These are phyloP conservation scores for Penicillium macrosclerotiorum DNA, from an alignment of 495 filamentous ascomycete genomes.

Conservation along the genomic window DNA sequence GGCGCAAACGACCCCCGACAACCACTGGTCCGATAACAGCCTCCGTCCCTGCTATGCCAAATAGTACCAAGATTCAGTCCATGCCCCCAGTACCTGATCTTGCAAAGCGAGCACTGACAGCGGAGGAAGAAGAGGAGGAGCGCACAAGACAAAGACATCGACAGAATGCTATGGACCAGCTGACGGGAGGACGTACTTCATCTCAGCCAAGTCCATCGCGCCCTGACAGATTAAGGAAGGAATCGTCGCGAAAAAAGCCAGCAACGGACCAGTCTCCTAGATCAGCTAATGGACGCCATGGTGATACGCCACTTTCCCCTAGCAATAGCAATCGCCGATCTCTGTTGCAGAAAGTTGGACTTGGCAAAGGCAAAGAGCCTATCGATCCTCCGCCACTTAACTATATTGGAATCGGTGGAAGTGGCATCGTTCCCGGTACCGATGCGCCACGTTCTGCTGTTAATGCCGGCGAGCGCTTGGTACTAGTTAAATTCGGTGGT, in stretches of 20 bases:
- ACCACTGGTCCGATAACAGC: constrained; percentile 13
- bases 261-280: too few relatives aligned
- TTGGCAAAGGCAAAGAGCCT: constrained; percentile 19
- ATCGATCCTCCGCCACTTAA: constrained; percentile 7
- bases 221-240: constrained; percentile 13
- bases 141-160: constrained; percentile 40
- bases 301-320: not conserved
- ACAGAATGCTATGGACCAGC: constrained; percentile 36
- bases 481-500: constrained; percentile 66
- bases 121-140: constrained; percentile 44
- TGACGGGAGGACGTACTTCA: constrained; percentile 28
- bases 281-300: too few relatives aligned
- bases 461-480: constrained; percentile 73
- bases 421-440: constrained; percentile 58
- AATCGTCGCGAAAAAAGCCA: not conserved
- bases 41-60: constrained; percentile 29
- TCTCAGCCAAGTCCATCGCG: constrained; percentile 13
- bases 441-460: constrained; percentile 84
- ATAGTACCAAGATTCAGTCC: constrained; percentile 8
- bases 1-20: constrained; percentile 38
- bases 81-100: constrained; percentile 4
- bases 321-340: constrained; percentile 18
- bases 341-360: constrained; percentile 27
- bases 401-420: constrained; percentile 37
- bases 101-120: constrained; percentile 1